A percentile compares a stretch with the other conserved stretches of the same genome.
Evolutionary conservation across 1,284 basidiomycete species (phyloP).

Genomic region (Sporisorium exsertum): DNA sequence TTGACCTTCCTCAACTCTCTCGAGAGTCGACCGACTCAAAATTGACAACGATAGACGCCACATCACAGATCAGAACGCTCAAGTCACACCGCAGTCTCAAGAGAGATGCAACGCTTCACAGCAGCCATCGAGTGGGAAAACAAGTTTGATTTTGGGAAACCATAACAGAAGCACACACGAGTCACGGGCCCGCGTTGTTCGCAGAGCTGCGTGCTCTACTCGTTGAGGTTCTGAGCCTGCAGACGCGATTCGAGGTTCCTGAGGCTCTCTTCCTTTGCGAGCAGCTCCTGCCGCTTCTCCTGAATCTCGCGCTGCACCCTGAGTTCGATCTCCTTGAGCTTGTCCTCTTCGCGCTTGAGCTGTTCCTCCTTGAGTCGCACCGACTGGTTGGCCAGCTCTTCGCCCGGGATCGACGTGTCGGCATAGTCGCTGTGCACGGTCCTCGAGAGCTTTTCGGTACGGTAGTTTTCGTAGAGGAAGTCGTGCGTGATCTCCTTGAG

Average conservation of each 20-base stretch:
- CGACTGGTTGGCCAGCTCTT: constrained; percentile 95
- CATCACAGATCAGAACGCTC: neutral
- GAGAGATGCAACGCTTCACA: constrained; percentile 3
- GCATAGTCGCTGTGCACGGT: constrained; percentile 82
- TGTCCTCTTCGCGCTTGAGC: constrained; percentile 82
- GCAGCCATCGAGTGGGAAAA: neutral
- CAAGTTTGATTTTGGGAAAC: neutral
- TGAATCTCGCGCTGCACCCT: constrained; percentile 98
- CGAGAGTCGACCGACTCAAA: no score
- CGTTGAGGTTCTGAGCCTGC: constrained; percentile 73
- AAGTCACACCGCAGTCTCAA: neutral
- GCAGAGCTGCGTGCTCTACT: constrained; percentile 13
- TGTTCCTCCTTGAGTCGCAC: constrained; percentile 99
- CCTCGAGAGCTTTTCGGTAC: constrained; percentile 96
- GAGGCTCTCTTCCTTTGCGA: constrained; percentile 71
- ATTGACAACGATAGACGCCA: neutral
- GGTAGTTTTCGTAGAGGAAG: constrained; percentile 88
- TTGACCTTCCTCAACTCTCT: no score
- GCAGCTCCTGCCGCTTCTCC: constrained; percentile 95
- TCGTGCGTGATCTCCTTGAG: constrained; percentile 92
- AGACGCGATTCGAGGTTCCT: constrained; percentile 90
- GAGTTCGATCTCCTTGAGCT: constrained; percentile 97
- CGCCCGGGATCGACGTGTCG: constrained; percentile 73
- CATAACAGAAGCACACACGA: neutral
- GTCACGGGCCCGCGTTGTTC: neutral